phyloP scores from a whole-genome alignment of 768 basidiomycete species.

The Mycena galericulata region DNA sequence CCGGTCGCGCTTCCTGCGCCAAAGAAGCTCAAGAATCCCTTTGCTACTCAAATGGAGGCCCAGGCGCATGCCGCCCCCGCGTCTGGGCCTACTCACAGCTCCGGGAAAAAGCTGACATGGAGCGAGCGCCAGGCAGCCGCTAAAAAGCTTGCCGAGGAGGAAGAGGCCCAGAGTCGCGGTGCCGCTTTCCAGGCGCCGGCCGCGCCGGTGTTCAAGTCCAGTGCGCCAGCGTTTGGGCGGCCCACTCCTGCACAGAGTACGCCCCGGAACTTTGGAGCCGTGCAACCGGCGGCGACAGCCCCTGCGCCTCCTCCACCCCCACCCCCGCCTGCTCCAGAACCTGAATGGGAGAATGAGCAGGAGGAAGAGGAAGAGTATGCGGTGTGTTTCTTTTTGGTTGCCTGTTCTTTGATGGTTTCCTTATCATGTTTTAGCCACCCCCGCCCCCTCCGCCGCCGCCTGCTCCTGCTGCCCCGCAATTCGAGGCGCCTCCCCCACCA shows the following conservation, averaged over 20 bases:
- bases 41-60: slow-evolving; percentile 67
- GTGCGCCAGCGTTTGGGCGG: slow-evolving; percentile 61
- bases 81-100: slow-evolving; percentile 41
- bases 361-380: slow-evolving; percentile 45
- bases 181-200: slow-evolving; percentile 60
- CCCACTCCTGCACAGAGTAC: slow-evolving; percentile 51
- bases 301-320: slow-evolving; percentile 38
- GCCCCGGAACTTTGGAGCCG: slow-evolving; percentile 60
- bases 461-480: slow-evolving; percentile 45
- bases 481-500: slow-evolving; percentile 52
- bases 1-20: slow-evolving; percentile 89
- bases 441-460: slow-evolving; percentile 55
- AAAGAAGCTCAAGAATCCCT: slow-evolving; percentile 89
- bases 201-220: slow-evolving; percentile 57
- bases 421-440: slow-evolving; percentile 44
- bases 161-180: slow-evolving; percentile 71
- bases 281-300: slow-evolving; percentile 49
- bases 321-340: slow-evolving; percentile 39
- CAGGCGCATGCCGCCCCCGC: slow-evolving; percentile 52
- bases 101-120: slow-evolving; percentile 91
- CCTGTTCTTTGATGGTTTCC: neutral
- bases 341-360: slow-evolving; percentile 42
- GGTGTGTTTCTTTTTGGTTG: slow-evolving; percentile 40
- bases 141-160: slow-evolving; percentile 87
- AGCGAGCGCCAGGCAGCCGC: slow-evolving; percentile 92